These are phyloP conservation scores for Trichosanthes truncata DNA, from an alignment of 306 rosid genomes.

Conservation along the genomic window DNA sequence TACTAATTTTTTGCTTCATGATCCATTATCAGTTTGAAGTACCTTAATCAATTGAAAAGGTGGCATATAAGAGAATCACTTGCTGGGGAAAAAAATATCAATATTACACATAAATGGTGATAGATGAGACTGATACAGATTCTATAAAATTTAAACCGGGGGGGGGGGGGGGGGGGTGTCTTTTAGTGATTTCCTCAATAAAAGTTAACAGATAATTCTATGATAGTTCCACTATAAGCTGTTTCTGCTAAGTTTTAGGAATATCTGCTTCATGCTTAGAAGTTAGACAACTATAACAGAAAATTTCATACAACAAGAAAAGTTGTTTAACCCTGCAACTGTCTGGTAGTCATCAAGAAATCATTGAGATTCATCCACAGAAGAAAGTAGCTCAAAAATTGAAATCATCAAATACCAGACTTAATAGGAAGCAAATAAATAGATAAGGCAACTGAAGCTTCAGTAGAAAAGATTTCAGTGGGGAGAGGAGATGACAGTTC, in stretches of 20 bases:
- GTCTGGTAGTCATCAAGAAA: not conserved
- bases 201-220: not conserved
- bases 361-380: not conserved
- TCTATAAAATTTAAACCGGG: too few species aligned
- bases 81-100: not conserved
- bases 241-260: not conserved
- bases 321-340: not conserved
- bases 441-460: not conserved
- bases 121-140: not conserved
- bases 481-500: not conserved
- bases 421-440: not conserved
- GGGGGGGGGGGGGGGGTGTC: not conserved
- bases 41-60: not conserved
- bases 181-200: not conserved
- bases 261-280: not conserved
- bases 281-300: not conserved
- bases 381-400: not conserved
- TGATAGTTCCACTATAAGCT: not conserved
- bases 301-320: not conserved
- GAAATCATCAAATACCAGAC: not conserved
- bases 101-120: not conserved
- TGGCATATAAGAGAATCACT: not conserved
- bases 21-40: not conserved
- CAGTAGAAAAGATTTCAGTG: not conserved
- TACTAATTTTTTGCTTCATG: not conserved